Conservation (phyloP, 2,329 filamentous ascomycete species). For the Colletotrichum cereale region DNA sequence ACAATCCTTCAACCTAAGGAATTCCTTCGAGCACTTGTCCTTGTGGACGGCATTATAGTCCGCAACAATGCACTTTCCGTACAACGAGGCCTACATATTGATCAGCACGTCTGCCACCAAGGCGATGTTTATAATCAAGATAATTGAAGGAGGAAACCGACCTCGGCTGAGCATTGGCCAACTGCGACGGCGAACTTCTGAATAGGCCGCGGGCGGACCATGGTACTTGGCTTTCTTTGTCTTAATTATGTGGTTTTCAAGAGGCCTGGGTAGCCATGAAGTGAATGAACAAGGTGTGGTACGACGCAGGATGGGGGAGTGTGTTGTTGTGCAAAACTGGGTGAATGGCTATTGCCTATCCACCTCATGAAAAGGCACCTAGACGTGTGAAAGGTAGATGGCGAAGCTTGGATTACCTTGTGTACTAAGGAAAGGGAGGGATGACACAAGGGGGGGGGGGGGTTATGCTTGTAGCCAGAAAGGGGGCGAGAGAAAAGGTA, state of each 20-base stretch:
- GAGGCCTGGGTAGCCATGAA: background rate
- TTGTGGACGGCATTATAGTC: conserved; percentile 93
- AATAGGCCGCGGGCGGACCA: conserved; percentile 59
- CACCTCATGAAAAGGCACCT: background rate
- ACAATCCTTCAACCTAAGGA: conserved; percentile 87
- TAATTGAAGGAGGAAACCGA: conserved; percentile 45
- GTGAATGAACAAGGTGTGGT: background rate
- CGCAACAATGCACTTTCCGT: conserved; percentile 90
- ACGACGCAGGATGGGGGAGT: background rate
- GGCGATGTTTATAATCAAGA: background rate
- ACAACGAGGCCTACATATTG: conserved; percentile 77
- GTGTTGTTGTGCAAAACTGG: background rate
- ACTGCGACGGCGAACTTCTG: conserved; percentile 67
- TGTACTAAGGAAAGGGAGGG: too few species aligned
- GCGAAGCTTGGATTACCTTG: background rate
- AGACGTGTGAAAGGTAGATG: background rate
- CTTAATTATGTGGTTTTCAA: background rate
- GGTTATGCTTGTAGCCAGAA: background rate
- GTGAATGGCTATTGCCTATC: background rate
- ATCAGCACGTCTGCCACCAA: background rate
- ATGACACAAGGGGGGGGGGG: background rate
- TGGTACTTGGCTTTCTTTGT: conserved; percentile 26
- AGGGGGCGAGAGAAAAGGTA: background rate
- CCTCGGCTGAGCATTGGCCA: conserved; percentile 68
- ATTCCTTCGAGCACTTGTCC: conserved; percentile 90